A percentile compares a stretch with the other conserved stretches of the same genome.
phyloP scores from a whole-genome alignment of 1,139 yeast genomes.

The Pichia norvegensis region DNA sequence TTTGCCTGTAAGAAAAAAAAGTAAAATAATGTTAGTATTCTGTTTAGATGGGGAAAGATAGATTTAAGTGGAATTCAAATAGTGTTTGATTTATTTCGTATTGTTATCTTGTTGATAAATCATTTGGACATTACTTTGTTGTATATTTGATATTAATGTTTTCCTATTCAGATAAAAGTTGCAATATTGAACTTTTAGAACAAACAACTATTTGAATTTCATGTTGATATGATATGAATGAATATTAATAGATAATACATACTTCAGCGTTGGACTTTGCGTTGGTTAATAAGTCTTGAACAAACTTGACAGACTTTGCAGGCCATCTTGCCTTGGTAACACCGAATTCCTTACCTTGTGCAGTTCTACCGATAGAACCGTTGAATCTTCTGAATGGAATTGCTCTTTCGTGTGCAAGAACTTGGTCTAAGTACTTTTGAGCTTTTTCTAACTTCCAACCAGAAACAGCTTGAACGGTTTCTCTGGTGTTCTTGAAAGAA shows the following conservation, averaged over 20 bases:
- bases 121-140: too few relatives aligned
- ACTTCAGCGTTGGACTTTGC: constrained; percentile 98
- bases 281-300: constrained; percentile 90
- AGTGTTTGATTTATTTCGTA: too few relatives aligned
- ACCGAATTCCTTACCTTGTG: constrained; percentile 99
- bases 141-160: too few relatives aligned
- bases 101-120: too few relatives aligned
- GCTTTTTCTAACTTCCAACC: constrained; percentile 98
- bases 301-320: constrained; percentile 93
- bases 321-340: constrained; percentile 99
- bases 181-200: too few relatives aligned
- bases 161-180: too few relatives aligned
- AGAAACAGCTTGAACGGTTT: constrained; percentile 95
- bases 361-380: constrained; percentile 97
- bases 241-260: too few relatives aligned
- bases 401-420: constrained; percentile 97
- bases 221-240: not conserved
- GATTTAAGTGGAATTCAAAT: too few relatives aligned
- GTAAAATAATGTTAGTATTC: constrained; percentile 13
- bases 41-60: not conserved
- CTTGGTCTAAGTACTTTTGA: constrained; percentile 92
- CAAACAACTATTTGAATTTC: too few relatives aligned
- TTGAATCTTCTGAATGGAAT: constrained; percentile 99
- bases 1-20: constrained; percentile 45
- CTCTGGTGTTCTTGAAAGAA: constrained; percentile 99